Evolutionary conservation across 805 yeast genomes (phyloP), one percentile per base, ranked within the genome.

Genomic region (Groenewaldozyma tartarivorans): DNA sequence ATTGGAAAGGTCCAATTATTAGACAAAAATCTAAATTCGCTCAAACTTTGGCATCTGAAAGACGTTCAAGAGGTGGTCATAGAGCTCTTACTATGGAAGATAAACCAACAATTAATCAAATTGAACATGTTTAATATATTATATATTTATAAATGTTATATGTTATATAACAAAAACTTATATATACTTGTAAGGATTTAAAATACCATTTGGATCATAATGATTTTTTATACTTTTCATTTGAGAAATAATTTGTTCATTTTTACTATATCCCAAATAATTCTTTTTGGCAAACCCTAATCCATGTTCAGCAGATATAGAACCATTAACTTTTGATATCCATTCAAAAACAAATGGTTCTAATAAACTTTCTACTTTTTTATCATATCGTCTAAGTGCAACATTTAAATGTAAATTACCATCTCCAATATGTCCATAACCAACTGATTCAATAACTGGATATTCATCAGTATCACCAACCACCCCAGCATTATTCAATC

Each of bases 391-490:
- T 61, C 96, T 75, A 15, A 87, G 95, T 33, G 94, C 81, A 39
- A 92, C 94, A 57, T 92, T 92, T 57, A 92, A 74, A 61, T 92
- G 98, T 54, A 92, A 68, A 63, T 92, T 92, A 40, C 98, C 97
- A 58, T 92, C 98, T 42, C 98, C 98, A 54, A 92, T 74, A 57
- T 92, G 98, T n/a, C 98, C 98, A 55, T 90, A 92, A 0, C 98
- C 98, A 49, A 90, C 79, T 7, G 94, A 94, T 46, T 77, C 81
- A 40, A 85, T 79, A 2, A 84, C 96, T 2, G 96, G 95, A 58
- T 71, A 72, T 5, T 48, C 55, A 33, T 74, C 81, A 26, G 77
- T 75, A 36, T 71, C 75, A 40, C 81, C 84, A 18, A 79, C 63
- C 41, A 90, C 63, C 2, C 72, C 78, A 22, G 72, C 69, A 26